Base-by-base conservation (phyloP, 805 yeast species). In the Scheffersomyces coipomensis region DNA sequence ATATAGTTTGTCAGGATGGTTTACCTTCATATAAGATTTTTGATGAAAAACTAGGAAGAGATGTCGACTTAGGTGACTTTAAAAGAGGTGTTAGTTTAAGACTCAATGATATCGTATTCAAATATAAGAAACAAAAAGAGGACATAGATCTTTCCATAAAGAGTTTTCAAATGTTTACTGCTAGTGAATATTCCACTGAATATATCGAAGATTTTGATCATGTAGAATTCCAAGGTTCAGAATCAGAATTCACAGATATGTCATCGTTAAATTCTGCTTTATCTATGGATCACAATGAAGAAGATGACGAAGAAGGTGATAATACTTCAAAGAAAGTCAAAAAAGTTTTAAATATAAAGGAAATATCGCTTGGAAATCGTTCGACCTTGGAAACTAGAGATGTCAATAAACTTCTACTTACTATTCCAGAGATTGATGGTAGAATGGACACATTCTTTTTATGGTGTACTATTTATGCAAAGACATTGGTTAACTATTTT, bases 381-480 rank as follows among this genome's bases (percentile, higher is more conserved):
- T 39, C 13, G 42, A 46, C 38, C 6, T 26, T 21, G 13, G 47
- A 32, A 10, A 40, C 37, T n/a, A 49, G 52, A 12, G 66, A 64
- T 33, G 45, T 46, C 22, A 58, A 60, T 36, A 52, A 56, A 33
- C 48, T 70, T 13, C 35, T 43, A 6, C 49, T 68, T 19, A 39
- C 44, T 8, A 48, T 67, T 4, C 70, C 71, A 1, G 71, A 64
- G 37, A 36, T 67, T 2, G 70, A 68, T 29, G 71, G 66, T 4
- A 48, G 71, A 7, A 35, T 64, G 6, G 73, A 68, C 45, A 59
- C 62, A 29, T 69, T 68, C 43, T 57, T 70, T 34, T 52, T 65
- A 4, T 70, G 75, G 74, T 68, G 74, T 46, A 40, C 52, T 4
- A 46, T 67, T 27, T 70, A 70, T 42, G 74, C 73, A 6, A 39